Conservation (phyloP, 306 rosid species). For the Cercis canadensis region DNA sequence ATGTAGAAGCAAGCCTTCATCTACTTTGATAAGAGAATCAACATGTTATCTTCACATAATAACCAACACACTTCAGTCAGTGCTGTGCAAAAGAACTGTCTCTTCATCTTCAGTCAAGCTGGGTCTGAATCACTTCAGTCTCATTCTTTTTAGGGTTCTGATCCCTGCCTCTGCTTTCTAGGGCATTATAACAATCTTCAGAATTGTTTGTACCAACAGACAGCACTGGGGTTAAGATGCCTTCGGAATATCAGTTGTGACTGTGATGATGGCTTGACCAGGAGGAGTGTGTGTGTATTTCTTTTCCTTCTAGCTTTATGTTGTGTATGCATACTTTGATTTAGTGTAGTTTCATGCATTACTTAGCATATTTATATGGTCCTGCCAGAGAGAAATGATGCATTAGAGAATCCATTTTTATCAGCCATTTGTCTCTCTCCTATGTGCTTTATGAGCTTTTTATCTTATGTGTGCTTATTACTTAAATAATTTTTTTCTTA, state of each 20-base stretch:
- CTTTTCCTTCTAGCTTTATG: not conserved
- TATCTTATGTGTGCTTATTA: slow-evolving; percentile 12
- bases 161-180: not conserved
- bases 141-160: slow-evolving; percentile 8
- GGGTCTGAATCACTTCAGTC: not conserved
- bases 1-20: no score
- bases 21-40: no score
- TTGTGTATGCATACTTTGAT: not conserved
- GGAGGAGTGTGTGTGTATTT: not conserved
- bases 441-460: slow-evolving; percentile 11
- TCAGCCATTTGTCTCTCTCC: not conserved
- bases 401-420: slow-evolving; percentile 9
- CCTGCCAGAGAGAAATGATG: slow-evolving; percentile 21
- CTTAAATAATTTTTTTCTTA: slow-evolving; percentile 9
- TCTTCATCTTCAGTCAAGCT: not conserved
- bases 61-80: not conserved
- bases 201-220: not conserved
- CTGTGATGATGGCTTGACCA: slow-evolving; percentile 2
- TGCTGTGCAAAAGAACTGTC: not conserved
- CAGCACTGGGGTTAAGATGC: not conserved
- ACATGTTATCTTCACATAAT: no score
- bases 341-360: not conserved
- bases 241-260: not conserved
- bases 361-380: slow-evolving; percentile 2
- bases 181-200: not conserved